Evolutionary conservation across 2,329 filamentous ascomycete genomes (phyloP).

Genomic region (Didymella glomerata): DNA sequence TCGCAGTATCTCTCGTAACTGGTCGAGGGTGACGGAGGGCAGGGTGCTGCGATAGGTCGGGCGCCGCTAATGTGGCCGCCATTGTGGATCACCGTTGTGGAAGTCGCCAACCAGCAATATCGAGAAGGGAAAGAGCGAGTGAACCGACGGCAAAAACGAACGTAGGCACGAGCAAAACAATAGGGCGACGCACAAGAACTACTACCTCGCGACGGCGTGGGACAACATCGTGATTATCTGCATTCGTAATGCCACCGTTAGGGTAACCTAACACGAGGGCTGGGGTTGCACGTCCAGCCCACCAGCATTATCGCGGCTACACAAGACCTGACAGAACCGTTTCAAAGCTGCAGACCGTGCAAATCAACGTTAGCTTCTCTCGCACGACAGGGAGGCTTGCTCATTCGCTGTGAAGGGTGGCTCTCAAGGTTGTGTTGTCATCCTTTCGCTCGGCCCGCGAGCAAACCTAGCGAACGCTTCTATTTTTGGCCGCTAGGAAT

Average conservation of each 20-base stretch:
- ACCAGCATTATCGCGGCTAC: conserved; percentile 29
- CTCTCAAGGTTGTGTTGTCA: conserved; percentile 29
- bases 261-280: conserved; percentile 23
- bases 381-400: conserved; percentile 34
- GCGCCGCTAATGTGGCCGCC: conserved; percentile 36
- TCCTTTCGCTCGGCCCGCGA: conserved; percentile 11
- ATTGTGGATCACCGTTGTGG: conserved; percentile 22
- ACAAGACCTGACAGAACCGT: conserved; percentile 31
- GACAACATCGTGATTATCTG: conserved; percentile 36
- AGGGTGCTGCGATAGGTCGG: conserved; percentile 29
- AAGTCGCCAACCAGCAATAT: conserved; percentile 5
- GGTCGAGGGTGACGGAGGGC: conserved; percentile 37
- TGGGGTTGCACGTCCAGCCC: conserved; percentile 33
- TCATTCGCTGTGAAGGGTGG: conserved; percentile 33
- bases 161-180: conserved; percentile 26
- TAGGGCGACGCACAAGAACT: conserved; percentile 28
- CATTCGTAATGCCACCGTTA: conserved; percentile 30
- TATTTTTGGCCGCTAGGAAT: conserved; percentile 12
- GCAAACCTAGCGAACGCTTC: conserved; percentile 5
- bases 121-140: conserved; percentile 7
- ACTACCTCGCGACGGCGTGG: conserved; percentile 33
- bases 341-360: conserved; percentile 35
- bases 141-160: conserved; percentile 18
- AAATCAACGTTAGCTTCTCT: conserved; percentile 31
- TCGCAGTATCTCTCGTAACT: conserved; percentile 38